Evolutionary conservation across 345 rosid species (phyloP), one percentile per base, ranked within the genome.

Genomic region (Dipteronia dyeriana): DNA sequence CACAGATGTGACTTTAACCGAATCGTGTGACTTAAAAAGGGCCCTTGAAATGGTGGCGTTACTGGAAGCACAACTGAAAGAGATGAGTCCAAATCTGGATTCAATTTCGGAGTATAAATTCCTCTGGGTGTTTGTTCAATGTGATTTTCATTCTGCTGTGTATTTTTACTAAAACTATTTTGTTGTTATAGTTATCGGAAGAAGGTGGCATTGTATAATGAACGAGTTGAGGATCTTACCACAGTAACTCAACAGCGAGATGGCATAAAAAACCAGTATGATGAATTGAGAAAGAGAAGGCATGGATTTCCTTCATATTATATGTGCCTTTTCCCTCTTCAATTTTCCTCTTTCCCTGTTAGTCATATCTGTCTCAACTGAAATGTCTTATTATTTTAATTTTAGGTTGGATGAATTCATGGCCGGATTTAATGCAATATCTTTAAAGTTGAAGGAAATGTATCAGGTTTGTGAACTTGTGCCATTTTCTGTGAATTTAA

Each of bases 381-480:
- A 79, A 20, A 66, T 74, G 64, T 19, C 34, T 77, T 81, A 13
- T 66, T n/a, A 68, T 81, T 74, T 63, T 82, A 43, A 47, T 80
- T 77, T 68, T 86, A 94, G 98, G 90, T 86, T 96, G 87, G 98
- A 94, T 79, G 99, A 92, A 83, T 94, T 96, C 89, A 94, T 96
- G 99, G 97, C 93, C 43, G 97, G 98, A 73, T 94, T 96, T 71
- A 96, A 94, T 84, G 79, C 93, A 65, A 94, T 94, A 84, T 96
- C 99, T 29, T 75, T 96, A 84, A 94, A 96, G 88, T 81, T 96
- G 62, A 96, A 94, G 84, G 99, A 96, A 86, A 94, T 96, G 99
- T 96, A 96, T 89, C 99, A 96, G 99, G 99, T 96, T 74, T 62
- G 86, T 78, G 66, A 19, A 63, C 29, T 47, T 20, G 63, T 59